Evolutionary conservation across 139 green algal species (phyloP).

Genomic region (Mesotaenium endlicherianum): DNA sequence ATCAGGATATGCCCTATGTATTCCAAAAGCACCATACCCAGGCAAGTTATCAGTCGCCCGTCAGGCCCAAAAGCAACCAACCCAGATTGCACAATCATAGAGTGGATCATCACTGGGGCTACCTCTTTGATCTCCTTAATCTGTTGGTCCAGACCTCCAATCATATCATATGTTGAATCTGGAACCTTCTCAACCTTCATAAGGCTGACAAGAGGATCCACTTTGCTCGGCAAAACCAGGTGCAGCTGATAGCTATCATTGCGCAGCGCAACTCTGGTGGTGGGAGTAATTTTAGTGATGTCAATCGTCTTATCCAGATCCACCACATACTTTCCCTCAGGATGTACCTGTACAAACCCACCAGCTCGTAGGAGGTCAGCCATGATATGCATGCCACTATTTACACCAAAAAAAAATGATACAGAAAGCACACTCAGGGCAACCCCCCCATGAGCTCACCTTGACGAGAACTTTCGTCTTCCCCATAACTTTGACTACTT

Average conservation of each 20-base stretch:
- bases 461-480: constrained; percentile 99
- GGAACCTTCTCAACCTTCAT: constrained; percentile 99
- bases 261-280: constrained; percentile 85
- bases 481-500: constrained; percentile 99
- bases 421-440: constrained; percentile 71
- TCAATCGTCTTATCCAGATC: constrained; percentile 88
- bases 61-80: no score
- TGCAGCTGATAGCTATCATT: constrained; percentile 98
- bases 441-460: neutral
- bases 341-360: constrained; percentile 71
- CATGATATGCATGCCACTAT: neutral
- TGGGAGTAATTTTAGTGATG: constrained; percentile 69
- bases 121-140: constrained; percentile 99
- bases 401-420: neutral
- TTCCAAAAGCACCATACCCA: no score
- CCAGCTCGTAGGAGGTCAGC: neutral
- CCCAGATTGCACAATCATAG: no score
- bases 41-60: no score
- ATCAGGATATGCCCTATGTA: no score
- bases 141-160: constrained; percentile 97
- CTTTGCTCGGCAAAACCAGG: constrained; percentile 79
- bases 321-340: constrained; percentile 98
- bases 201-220: constrained; percentile 79
- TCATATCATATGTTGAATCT: constrained; percentile 99
- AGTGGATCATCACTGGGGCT: no score